Evolutionary conservation across 768 basidiomycete species (phyloP).

Genomic region (Clitopilus passeckerianus): DNA sequence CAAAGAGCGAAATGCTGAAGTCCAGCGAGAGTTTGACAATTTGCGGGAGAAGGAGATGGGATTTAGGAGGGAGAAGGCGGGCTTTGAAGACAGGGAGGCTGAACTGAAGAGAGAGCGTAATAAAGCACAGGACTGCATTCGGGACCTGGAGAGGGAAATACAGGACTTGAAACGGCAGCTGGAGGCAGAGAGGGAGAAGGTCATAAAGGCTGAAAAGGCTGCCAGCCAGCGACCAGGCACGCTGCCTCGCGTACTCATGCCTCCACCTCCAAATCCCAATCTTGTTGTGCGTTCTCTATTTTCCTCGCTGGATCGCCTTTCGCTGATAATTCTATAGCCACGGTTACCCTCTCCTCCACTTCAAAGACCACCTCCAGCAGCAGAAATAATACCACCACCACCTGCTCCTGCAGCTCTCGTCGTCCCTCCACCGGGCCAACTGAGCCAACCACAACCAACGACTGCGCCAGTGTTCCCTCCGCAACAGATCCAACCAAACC

Average conservation of each 20-base stretch:
- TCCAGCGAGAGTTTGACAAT: background rate
- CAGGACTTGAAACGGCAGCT: constrained; percentile 3
- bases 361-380: background rate
- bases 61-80: background rate
- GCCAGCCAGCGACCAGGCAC: constrained; percentile 10
- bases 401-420: background rate
- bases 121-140: background rate
- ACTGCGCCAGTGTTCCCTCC: background rate
- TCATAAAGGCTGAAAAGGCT: constrained; percentile 16
- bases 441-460: background rate
- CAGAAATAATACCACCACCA: background rate
- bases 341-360: background rate
- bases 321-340: background rate
- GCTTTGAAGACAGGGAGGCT: background rate
- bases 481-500: constrained; percentile 14
- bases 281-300: background rate
- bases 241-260: constrained; percentile 8
- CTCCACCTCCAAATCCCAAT: constrained; percentile 10
- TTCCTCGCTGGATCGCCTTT: constrained; percentile 4
- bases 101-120: constrained; percentile 1
- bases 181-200: constrained; percentile 9
- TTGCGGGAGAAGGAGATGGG: constrained; percentile 1
- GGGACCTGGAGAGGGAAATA: constrained; percentile 2
- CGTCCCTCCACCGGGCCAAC: constrained; percentile 1
- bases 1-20: background rate